Evolutionary conservation across 257 asterid genomes (phyloP).

Genomic region (Przewalskia tangutica): DNA sequence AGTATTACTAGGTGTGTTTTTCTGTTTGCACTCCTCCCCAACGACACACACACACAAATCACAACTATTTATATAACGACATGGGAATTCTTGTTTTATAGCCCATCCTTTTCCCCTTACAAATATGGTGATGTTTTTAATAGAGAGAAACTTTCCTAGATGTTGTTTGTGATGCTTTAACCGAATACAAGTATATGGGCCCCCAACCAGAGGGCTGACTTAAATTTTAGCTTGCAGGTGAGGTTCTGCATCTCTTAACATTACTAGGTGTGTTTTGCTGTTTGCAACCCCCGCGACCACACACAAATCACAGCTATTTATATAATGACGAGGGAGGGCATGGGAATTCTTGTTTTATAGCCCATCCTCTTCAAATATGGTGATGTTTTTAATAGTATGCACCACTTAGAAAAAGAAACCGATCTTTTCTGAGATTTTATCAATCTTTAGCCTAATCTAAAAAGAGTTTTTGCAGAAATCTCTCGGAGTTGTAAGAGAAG

Average conservation of each 20-base stretch:
- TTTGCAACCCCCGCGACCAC: too few species aligned
- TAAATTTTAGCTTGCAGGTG: conserved; percentile 92
- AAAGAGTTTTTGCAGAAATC: not conserved
- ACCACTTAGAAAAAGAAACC: not conserved
- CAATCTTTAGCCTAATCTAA: not conserved
- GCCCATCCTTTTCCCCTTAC: too few species aligned
- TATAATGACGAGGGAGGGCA: not conserved
- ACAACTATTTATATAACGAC: too few species aligned
- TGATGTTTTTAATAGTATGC: not conserved
- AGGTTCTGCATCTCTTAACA: not conserved
- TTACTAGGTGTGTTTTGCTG: not conserved
- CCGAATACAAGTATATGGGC: conserved; percentile 90
- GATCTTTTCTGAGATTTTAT: not conserved
- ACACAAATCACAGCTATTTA: not conserved
- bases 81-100: too few species aligned
- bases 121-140: too few species aligned
- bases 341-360: not conserved
- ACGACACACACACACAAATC: too few species aligned
- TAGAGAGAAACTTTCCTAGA: conserved; percentile 57
- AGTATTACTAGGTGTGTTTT: not conserved
- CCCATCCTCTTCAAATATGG: not conserved
- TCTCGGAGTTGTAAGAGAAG: not conserved
- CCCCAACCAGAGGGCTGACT: conserved; percentile 91
- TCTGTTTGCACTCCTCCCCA: not conserved
- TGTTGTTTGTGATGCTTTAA: conserved; percentile 77